Evolutionary conservation across 768 basidiomycete genomes (phyloP), one percentile per base, ranked within the genome.

Genomic region (Leucogyrophana mollusca): DNA sequence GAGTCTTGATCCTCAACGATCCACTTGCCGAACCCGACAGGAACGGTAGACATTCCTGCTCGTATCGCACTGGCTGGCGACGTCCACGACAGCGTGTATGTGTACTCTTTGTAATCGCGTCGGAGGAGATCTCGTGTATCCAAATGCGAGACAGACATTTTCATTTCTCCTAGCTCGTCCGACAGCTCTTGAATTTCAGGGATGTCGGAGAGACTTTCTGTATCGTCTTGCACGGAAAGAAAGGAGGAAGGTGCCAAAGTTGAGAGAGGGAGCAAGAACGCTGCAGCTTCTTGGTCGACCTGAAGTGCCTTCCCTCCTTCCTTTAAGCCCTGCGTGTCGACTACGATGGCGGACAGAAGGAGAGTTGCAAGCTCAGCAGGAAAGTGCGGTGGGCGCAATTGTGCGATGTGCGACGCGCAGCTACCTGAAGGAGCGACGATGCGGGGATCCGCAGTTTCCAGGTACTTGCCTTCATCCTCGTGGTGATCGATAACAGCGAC

Each of bases 71-170:
- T 62, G 1, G 63, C 49, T 38, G 48, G 51, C 18, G 45, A 41
- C 24, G 51, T 40, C 9, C 53, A 14, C 1, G 71, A 59, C 2
- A 83, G 75, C 0, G 70, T 64, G 47, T 80, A 65, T 1, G 65
- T 60, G 58, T 93, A 95, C 53, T 95, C 84, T 63, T 99, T 98
- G 74, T 94, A 99, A 67, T 99, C 96, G n/a, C 96, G 73, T 10
- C 92, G 76, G 4, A 99, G 76, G 16, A 97, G 79, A 58, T 97
- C 93, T 46, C 78, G 74, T 0, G 82, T 80, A 7, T 69, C 70
- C 14, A 97, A 73, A 51, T 82, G 76, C 2, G 79, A 78, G 8
- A 98, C 71, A 47, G 85, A 78, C 3, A 56, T 55, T 61, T 98
- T 99, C 67, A 79, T 80, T 2, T 49, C 36, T 21, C 2, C 57